Base-by-base conservation (phyloP, 2,329 filamentous ascomycete species). In the Arthroderma sp. region DNA sequence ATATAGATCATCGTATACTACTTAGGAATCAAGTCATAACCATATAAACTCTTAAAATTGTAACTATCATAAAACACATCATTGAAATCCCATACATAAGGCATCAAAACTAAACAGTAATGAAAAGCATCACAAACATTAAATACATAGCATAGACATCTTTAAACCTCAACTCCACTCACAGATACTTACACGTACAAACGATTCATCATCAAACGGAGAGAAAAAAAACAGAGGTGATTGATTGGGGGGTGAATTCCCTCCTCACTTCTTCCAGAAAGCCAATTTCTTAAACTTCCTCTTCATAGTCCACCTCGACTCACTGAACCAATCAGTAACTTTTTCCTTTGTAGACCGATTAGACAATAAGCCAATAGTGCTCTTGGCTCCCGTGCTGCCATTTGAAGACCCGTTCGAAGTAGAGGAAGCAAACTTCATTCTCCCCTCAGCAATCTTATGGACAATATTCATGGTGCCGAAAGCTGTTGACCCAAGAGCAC, bases 391-490 rank as follows among this genome's bases (percentile, higher is more conserved):
- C 6, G 45, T 31, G 31, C 49, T 52, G n/a, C 51, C 43, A 8
- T 40, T 40, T 15, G 43, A 44, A 10, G 41, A 45, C 6, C 48
- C 47, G 30, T 38, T 38, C 43, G 40, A 43, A 47, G 6, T 38
- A 0, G 63, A 63, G 0, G 63, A 62, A 4, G 63, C 56, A 47
- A 67, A 66, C 60, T 80, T 81, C 53, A 94, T 76, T 54, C 86
- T 79, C 0, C 87, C 89, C 64, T 98, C 89, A 33, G 91, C 86
- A 33, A 93, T 71, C 58, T 80, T 82, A 59, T 94, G 89, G 45
- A 98, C 68, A 31, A 81, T 69, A 58, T 93, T 89, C 57, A 96
- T 80, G 48, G 95, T 63, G 2, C 85, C 80, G 66, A 93, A 98
- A 0, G 85, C 77, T 0, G 80, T 80, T 6, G 76, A 82, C 0